A percentile compares a stretch with the other conserved stretches of the same genome.
Conservation (phyloP, 768 basidiomycete species). For the Termitomyces heimii region DNA sequence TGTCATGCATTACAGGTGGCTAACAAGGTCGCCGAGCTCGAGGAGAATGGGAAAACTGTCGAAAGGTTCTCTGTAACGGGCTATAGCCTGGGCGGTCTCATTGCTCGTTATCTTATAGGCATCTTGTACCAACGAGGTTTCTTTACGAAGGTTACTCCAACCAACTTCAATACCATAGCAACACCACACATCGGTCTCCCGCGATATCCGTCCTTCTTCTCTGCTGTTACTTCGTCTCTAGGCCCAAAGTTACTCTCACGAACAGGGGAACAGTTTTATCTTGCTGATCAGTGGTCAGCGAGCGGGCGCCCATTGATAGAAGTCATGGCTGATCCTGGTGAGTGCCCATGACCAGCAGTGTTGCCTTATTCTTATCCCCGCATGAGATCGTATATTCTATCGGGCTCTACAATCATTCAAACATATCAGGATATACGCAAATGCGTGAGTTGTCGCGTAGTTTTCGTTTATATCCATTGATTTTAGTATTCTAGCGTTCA, state of each 20-base stretch:
- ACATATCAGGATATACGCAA: slow-evolving; percentile 74
- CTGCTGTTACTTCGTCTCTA: slow-evolving; percentile 43
- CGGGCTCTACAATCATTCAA: slow-evolving; percentile 63
- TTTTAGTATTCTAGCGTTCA: slow-evolving; percentile 39
- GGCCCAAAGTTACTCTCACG: slow-evolving; percentile 70
- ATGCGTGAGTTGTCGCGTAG: slow-evolving; percentile 45
- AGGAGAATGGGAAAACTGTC: slow-evolving; percentile 49
- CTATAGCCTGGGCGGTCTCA: slow-evolving; percentile 76
- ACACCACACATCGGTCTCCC: slow-evolving; percentile 81
- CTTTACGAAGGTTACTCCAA: slow-evolving; percentile 63
- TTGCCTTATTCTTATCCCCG: background rate
- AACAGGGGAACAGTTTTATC: slow-evolving; percentile 78
- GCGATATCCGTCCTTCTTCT: slow-evolving; percentile 53
- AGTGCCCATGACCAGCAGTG: slow-evolving; percentile 8
- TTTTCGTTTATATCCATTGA: background rate
- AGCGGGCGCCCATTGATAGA: slow-evolving; percentile 64
- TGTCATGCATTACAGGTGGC: slow-evolving; percentile 38
- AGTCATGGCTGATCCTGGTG: slow-evolving; percentile 77
- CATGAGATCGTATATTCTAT: slow-evolving; percentile 68
- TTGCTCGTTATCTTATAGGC: slow-evolving; percentile 75
- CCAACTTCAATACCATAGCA: slow-evolving; percentile 81
- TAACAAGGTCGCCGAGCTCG: slow-evolving; percentile 47
- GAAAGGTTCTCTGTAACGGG: slow-evolving; percentile 70
- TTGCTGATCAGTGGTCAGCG: slow-evolving; percentile 64
- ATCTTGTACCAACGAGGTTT: slow-evolving; percentile 63